Base-by-base conservation (phyloP, 768 basidiomycete species). In the Stropharia rugosoannulata region DNA sequence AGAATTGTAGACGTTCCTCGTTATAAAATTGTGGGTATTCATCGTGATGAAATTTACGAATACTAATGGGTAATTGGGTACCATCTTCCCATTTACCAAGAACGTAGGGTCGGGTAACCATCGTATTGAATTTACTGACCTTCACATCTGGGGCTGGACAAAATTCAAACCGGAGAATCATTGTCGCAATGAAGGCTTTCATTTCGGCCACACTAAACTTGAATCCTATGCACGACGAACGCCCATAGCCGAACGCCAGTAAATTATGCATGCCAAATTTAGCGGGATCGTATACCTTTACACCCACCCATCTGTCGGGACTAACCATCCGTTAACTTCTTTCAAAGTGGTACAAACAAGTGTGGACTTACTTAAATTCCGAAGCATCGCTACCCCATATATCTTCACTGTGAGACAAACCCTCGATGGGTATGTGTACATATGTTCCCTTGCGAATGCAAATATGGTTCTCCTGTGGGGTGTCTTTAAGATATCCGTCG, bases 341-440 rank as follows among this genome's bases (percentile, higher is more conserved):
- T 40, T 41, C 19, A 35, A 32, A 54, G 32, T 22, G 29, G 10
- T 48, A 48, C 6, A 13, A 48, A 46, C 7, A 32, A 7, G 29
- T 3, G 7, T 19, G 41, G 12, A 70, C 80, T 55, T 61, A 84
- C 83, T 80, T 81, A 72, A 85, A 86, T 56, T 71, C 65, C 47
- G 63, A 62, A 1, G 82, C 80, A 64, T 85, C 81, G 40, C 67
- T 58, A 0, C 84, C 84, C 81, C 83, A 86, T 18, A 83, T 71
- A 27, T 80, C 78, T 57, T 78, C 73, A 41, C 73, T 69, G 48
- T 77, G 65, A 60, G 81, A 85, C 32, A 83, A 64, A 2, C 80
- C 83, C 63, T 85, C 83, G 39, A 83, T 75, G 2, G 83, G 82
- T 38, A 85, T 75, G 55, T 84, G 82, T 11, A 86, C 70, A 56